Percentiles rank a stretch among this genome's conserved stretches.
These are phyloP conservation scores for Colletotrichum melonis DNA, from an alignment of 2,329 filamentous ascomycete species.

Conservation along the genomic window DNA sequence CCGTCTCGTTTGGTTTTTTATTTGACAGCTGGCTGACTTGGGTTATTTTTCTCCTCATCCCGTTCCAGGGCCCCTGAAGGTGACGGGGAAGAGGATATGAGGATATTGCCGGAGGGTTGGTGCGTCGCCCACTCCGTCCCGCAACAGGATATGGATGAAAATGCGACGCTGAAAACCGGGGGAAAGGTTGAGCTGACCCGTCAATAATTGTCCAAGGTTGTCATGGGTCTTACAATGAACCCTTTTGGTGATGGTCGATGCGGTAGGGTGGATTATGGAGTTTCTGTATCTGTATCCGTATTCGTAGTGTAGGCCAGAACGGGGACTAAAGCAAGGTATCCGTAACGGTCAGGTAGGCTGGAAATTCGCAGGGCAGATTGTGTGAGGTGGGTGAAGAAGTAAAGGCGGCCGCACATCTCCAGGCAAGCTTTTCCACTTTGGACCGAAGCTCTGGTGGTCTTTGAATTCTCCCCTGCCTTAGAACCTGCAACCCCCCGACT, in stretches of 20 bases:
- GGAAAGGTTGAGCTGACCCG: constrained; percentile 11
- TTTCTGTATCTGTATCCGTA: background rate
- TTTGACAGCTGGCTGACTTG: constrained; percentile 3
- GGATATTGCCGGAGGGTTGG: constrained; percentile 32
- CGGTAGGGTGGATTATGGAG: background rate
- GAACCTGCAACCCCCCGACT: background rate
- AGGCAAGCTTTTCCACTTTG: constrained; percentile 12
- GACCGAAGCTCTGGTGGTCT: background rate
- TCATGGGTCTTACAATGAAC: background rate
- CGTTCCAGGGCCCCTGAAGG: constrained; percentile 2
- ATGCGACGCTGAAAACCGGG: constrained; percentile 17
- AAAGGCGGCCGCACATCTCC: constrained; percentile 1
- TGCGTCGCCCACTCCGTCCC: constrained; percentile 30
- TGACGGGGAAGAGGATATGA: constrained; percentile 3
- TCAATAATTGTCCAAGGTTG: background rate
- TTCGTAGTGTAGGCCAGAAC: background rate
- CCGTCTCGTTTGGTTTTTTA: background rate
- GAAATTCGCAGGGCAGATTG: background rate
- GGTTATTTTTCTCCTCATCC: background rate
- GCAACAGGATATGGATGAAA: constrained; percentile 9
- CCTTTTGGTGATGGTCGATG: background rate
- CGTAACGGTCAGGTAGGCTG: background rate
- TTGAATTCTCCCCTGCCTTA: background rate
- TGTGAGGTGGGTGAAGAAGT: constrained; percentile 1
- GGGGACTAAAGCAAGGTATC: background rate